Conservation (phyloP, 1,139 yeast species). For the Pichia norvegensis region DNA sequence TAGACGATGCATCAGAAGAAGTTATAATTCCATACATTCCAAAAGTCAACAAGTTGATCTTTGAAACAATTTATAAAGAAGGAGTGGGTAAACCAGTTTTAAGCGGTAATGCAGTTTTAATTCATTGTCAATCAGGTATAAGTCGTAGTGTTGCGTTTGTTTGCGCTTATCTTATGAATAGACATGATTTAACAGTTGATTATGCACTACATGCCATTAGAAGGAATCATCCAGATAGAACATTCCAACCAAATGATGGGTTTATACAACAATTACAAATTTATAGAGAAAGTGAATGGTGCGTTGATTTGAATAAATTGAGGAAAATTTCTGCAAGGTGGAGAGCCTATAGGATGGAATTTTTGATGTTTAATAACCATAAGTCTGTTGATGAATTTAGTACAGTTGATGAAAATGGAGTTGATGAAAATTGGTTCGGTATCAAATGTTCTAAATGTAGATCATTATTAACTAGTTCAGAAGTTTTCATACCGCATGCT, state of each 20-base stretch:
- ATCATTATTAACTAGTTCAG: conserved; percentile 42
- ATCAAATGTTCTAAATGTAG: conserved; percentile 67
- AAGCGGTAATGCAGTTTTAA: conserved; percentile 39
- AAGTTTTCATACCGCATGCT: conserved; percentile 47
- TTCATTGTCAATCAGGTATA: conserved; percentile 83
- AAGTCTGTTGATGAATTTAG: conserved; percentile 22
- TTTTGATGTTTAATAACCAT: conserved; percentile 5
- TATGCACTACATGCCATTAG: conserved; percentile 68
- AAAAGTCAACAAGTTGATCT: conserved; percentile 59
- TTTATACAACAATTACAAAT: conserved; percentile 65
- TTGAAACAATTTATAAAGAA: conserved; percentile 45
- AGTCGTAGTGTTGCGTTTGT: conserved; percentile 72
- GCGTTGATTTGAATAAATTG: conserved; percentile 14
- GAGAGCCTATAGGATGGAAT: conserved; percentile 18
- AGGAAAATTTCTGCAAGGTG: conserved; percentile 18
- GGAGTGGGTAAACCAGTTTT: conserved; percentile 32
- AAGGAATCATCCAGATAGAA: conserved; percentile 40
- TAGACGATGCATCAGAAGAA: conserved; percentile 59
- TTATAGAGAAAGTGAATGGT: conserved; percentile 39
- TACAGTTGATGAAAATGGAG: conserved; percentile 14
- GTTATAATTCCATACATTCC: conserved; percentile 58
- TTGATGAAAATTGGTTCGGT: conserved; percentile 19
- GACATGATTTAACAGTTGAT: conserved; percentile 48
- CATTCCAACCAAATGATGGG: conserved; percentile 68
- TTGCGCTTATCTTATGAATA: conserved; percentile 74